Conservation (phyloP, 1,284 basidiomycete genomes). For the Sphaerobolus stellatus region DNA sequence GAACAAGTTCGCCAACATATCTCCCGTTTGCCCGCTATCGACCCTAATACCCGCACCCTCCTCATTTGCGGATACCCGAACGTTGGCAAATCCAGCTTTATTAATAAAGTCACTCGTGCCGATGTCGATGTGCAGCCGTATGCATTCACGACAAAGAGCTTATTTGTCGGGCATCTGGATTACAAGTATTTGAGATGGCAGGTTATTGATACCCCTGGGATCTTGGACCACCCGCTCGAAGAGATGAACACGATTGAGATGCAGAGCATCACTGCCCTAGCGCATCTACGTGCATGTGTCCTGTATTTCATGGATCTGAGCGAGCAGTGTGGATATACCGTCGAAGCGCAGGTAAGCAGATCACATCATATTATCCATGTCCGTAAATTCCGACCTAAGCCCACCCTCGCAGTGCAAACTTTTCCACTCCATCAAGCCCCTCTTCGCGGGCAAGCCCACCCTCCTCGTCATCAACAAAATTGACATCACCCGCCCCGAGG, state of each 20-base stretch:
- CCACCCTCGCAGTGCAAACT: slow-evolving; percentile 74
- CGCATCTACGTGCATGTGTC: slow-evolving; percentile 88
- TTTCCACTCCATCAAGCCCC: slow-evolving; percentile 96
- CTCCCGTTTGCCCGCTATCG: slow-evolving; percentile 92
- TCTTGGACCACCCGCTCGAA: slow-evolving; percentile 91
- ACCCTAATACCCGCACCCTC: slow-evolving; percentile 94
- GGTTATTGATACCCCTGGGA: slow-evolving; percentile 93
- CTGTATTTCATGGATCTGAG: slow-evolving; percentile 97
- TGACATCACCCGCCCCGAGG: slow-evolving; percentile 83
- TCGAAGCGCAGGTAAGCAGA: slow-evolving; percentile 81
- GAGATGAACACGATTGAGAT: slow-evolving; percentile 99
- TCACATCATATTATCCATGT: slow-evolving; percentile 1
- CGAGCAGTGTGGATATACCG: slow-evolving; percentile 93
- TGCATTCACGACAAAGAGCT: slow-evolving; percentile 95
- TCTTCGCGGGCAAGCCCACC: slow-evolving; percentile 90
- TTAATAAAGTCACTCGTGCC: slow-evolving; percentile 96
- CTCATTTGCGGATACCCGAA: slow-evolving; percentile 97
- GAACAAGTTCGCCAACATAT: slow-evolving; percentile 98
- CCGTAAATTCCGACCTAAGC: background rate
- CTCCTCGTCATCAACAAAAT: slow-evolving; percentile 96
- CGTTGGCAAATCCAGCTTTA: slow-evolving; percentile 96
- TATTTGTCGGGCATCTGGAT: slow-evolving; percentile 95
- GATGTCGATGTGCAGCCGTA: slow-evolving; percentile 98
- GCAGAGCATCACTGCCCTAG: slow-evolving; percentile 96
- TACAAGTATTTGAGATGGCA: slow-evolving; percentile 98